These are phyloP conservation scores for Collybia mongolica DNA, from an alignment of 768 basidiomycete species.

Conservation along the genomic window DNA sequence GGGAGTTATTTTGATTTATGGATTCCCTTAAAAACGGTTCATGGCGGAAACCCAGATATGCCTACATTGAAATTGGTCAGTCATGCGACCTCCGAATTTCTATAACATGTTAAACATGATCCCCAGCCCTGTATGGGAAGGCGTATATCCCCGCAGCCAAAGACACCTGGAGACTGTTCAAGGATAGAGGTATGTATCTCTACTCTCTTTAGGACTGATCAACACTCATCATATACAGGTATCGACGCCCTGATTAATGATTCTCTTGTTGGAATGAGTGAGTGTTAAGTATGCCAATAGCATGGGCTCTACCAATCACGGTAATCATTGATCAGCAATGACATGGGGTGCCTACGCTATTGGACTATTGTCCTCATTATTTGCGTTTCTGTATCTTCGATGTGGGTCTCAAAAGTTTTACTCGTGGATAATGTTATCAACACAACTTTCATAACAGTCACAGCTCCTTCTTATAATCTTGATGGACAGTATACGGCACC, in stretches of 20 bases:
- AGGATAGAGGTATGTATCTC: conserved; percentile 54
- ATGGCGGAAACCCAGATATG: conserved; percentile 47
- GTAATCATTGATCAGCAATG: conserved; percentile 53
- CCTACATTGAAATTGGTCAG: conserved; percentile 79
- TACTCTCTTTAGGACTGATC: conserved; percentile 7
- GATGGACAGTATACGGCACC: conserved; percentile 78
- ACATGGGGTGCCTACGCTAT: conserved; percentile 81
- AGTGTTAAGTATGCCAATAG: conserved; percentile 20
- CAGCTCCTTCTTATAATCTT: conserved; percentile 71
- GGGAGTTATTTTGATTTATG: conserved; percentile 4
- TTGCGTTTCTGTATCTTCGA: conserved; percentile 75
- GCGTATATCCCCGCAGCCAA: conserved; percentile 78
- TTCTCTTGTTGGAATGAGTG: conserved; percentile 76
- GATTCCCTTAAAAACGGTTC: neutral
- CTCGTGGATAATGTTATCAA: neutral
- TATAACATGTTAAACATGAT: neutral
- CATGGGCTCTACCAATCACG: neutral
- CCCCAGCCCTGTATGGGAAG: conserved; percentile 78
- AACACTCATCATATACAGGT: conserved; percentile 28
- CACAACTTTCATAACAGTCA: conserved; percentile 39
- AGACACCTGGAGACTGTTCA: conserved; percentile 79
- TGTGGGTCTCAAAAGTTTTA: conserved; percentile 39
- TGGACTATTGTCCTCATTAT: conserved; percentile 71
- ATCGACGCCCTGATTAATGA: conserved; percentile 85
- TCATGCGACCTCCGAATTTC: neutral